Evolutionary conservation across 2,329 filamentous ascomycete genomes (phyloP).

Genomic region (Akanthomyces muscarius): DNA sequence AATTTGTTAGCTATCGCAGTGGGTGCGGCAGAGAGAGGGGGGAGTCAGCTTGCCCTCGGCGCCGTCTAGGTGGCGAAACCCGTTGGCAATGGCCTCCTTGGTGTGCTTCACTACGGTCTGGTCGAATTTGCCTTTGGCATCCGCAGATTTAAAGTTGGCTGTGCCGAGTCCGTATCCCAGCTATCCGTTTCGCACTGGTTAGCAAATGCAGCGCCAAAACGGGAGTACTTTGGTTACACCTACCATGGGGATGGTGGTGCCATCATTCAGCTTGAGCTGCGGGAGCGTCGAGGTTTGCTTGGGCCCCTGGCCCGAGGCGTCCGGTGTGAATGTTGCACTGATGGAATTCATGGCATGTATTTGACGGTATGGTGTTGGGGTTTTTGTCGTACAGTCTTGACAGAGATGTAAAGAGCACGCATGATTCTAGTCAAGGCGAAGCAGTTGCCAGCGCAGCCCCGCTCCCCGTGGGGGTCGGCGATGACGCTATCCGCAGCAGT

Average conservation of each 20-base stretch:
- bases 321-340: constrained; percentile 35
- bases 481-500: constrained; percentile 10
- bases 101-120: constrained; percentile 46
- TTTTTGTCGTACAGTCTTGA: not conserved
- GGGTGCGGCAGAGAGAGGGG: not conserved
- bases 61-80: constrained; percentile 70
- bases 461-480: constrained; percentile 2
- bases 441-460: not conserved
- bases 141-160: constrained; percentile 54
- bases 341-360: constrained; percentile 39
- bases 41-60: constrained; percentile 53
- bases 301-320: constrained; percentile 36
- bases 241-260: constrained; percentile 67
- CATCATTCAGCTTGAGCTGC: constrained; percentile 67
- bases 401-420: not conserved
- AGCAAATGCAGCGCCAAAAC: constrained; percentile 18
- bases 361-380: not conserved
- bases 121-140: constrained; percentile 46
- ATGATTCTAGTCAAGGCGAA: not conserved
- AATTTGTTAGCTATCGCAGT: not conserved
- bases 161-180: constrained; percentile 71
- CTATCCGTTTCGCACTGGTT: constrained; percentile 34
- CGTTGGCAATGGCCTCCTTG: constrained; percentile 62
- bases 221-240: not conserved
- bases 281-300: constrained; percentile 46